phyloP scores from a whole-genome alignment of 176 grass and related monocot species.

The Miscanthus lutarioriparius region DNA sequence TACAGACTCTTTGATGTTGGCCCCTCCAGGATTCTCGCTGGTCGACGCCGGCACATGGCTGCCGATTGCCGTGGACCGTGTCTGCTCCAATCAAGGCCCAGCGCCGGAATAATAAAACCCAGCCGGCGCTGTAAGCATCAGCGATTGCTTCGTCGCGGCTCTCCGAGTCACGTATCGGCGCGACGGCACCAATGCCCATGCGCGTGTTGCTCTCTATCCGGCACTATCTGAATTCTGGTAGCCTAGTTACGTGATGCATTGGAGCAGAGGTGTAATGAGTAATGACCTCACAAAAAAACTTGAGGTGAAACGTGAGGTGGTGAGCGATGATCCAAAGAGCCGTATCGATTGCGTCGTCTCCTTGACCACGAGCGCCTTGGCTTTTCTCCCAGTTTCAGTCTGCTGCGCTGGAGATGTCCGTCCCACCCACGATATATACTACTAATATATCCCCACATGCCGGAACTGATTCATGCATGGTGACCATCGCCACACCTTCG shows the following conservation, averaged over 20 bases:
- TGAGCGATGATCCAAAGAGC: background rate
- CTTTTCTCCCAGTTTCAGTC: background rate
- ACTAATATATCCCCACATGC: background rate
- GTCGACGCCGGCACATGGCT: background rate
- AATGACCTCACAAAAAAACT: background rate
- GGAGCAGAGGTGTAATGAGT: background rate
- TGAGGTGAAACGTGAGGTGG: background rate
- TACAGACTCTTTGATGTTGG: background rate
- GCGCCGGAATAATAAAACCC: background rate
- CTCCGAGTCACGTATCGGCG: background rate
- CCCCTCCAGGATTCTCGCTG: background rate
- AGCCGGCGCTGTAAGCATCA: background rate
- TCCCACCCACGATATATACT: background rate
- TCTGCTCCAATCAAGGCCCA: background rate
- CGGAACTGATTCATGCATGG: background rate
- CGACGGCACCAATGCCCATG: background rate
- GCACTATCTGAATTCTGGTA: background rate
- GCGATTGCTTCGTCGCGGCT: background rate
- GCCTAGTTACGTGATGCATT: background rate
- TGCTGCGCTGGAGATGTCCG: background rate
- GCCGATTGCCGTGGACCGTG: background rate
- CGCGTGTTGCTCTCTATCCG: background rate
- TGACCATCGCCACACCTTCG: background rate
- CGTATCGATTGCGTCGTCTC: background rate
- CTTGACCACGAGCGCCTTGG: background rate